phyloP scores from a whole-genome alignment of 352 stramenopile species.

The Pythium brassicae region DNA sequence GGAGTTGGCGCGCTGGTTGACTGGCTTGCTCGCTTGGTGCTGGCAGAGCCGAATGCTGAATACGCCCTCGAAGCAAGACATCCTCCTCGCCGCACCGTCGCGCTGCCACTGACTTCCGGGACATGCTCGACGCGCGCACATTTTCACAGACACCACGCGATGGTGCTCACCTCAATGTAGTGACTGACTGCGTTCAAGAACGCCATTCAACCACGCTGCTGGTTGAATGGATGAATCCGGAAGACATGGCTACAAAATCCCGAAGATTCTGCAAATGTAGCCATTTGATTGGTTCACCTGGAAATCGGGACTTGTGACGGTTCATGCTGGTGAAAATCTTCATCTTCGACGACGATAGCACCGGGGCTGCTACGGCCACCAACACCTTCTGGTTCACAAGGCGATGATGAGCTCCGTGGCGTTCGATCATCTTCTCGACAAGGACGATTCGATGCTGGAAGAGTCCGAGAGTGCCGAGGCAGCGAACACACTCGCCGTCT shows the following conservation, averaged over 20 bases:
- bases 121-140: too few species aligned
- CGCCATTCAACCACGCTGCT: too few species aligned
- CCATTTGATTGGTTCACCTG: not conserved
- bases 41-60: too few species aligned
- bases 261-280: not conserved
- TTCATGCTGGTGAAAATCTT: not conserved
- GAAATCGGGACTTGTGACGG: not conserved
- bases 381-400: not conserved
- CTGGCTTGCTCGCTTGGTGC: too few species aligned
- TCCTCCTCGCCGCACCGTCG: too few species aligned
- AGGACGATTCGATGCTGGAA: slow-evolving; percentile 5
- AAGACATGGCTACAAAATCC: not conserved
- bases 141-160: not conserved
- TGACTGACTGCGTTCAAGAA: too few species aligned
- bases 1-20: too few species aligned
- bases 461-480: slow-evolving; percentile 6
- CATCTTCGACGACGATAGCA: too few species aligned
- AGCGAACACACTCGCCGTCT: slow-evolving; percentile 15
- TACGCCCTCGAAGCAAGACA: too few species aligned
- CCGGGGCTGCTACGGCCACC: too few species aligned
- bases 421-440: not conserved
- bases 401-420: slow-evolving; percentile 1
- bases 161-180: not conserved
- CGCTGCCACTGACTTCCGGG: too few species aligned
- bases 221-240: too few species aligned